These are phyloP conservation scores for Naumovozyma baii DNA, from an alignment of 805 yeast genomes.

Conservation along the genomic window DNA sequence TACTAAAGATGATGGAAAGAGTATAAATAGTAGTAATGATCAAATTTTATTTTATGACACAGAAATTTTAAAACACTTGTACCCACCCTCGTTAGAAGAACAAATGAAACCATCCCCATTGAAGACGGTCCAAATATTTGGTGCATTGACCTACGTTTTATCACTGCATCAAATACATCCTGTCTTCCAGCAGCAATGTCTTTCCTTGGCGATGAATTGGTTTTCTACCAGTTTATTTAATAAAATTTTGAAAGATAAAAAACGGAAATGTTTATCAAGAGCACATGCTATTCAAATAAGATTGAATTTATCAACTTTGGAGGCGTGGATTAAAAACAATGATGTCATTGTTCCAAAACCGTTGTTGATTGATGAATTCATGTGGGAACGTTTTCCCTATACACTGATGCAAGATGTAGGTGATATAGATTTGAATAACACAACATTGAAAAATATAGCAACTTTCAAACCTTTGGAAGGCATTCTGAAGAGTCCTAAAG, in stretches of 20 bases:
- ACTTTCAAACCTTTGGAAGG: slow-evolving; percentile 16
- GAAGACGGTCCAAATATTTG: slow-evolving; percentile 72
- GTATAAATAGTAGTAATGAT: neutral
- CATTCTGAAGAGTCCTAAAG: neutral
- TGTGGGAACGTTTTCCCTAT: slow-evolving; percentile 33
- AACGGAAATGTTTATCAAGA: slow-evolving; percentile 56
- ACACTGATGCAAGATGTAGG: slow-evolving; percentile 28
- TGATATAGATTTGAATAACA: slow-evolving; percentile 18
- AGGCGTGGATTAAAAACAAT: slow-evolving; percentile 77
- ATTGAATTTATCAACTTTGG: slow-evolving; percentile 73
- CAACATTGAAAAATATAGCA: slow-evolving; percentile 19
- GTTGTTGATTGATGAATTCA: slow-evolving; percentile 30
- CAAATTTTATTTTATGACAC: slow-evolving; percentile 43
- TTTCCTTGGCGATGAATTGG: slow-evolving; percentile 72
- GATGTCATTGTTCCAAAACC: slow-evolving; percentile 26
- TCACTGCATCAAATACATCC: slow-evolving; percentile 76
- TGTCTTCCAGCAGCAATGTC: slow-evolving; percentile 64
- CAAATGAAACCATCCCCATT: slow-evolving; percentile 86
- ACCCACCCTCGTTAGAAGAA: slow-evolving; percentile 75
- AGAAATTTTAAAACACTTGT: slow-evolving; percentile 63
- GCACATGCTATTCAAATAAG: slow-evolving; percentile 83
- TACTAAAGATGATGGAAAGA: slow-evolving; percentile 1
- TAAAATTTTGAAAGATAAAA: slow-evolving; percentile 50
- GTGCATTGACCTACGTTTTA: slow-evolving; percentile 78
- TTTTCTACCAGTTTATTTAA: slow-evolving; percentile 66